Conservation (phyloP, 306 rosid genomes). For the Cicer pinnatifidum region DNA sequence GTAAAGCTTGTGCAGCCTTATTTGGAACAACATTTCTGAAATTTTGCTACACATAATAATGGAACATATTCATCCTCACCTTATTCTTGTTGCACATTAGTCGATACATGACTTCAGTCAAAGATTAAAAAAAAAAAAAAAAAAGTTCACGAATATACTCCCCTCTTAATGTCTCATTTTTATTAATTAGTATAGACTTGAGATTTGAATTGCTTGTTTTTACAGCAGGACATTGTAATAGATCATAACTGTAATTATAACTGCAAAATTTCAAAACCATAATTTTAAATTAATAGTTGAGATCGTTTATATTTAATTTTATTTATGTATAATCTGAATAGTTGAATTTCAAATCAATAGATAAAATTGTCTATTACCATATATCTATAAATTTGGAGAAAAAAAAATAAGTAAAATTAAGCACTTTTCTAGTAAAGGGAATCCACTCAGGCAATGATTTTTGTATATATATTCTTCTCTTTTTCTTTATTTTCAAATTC, state of each 20-base stretch:
- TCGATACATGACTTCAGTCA: constrained; percentile 36
- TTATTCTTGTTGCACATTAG: constrained; percentile 28
- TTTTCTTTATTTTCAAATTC: not conserved
- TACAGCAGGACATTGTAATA: no score
- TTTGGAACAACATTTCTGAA: constrained; percentile 8
- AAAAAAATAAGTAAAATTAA: not conserved
- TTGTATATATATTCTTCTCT: not conserved
- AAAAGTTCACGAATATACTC: constrained; percentile 36
- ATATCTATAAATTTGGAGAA: no score
- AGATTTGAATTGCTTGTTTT: no score
- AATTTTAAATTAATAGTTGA: no score
- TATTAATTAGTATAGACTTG: no score
- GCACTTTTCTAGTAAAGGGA: constrained; percentile 37
- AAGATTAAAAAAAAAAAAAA: constrained; percentile 28
- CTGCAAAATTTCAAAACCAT: no score
- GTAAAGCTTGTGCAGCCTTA: constrained; percentile 30
- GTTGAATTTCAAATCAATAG: no score
- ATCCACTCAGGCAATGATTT: constrained; percentile 35
- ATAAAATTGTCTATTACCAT: no score
- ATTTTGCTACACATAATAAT: constrained; percentile 26
- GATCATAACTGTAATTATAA: no score
- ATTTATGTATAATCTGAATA: no score
- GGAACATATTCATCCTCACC: not conserved
- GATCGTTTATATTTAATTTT: no score
- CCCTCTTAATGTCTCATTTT: constrained; percentile 1